These are phyloP conservation scores for Drosera capensis DNA, from an alignment of 148 eudicot species.

Conservation along the genomic window DNA sequence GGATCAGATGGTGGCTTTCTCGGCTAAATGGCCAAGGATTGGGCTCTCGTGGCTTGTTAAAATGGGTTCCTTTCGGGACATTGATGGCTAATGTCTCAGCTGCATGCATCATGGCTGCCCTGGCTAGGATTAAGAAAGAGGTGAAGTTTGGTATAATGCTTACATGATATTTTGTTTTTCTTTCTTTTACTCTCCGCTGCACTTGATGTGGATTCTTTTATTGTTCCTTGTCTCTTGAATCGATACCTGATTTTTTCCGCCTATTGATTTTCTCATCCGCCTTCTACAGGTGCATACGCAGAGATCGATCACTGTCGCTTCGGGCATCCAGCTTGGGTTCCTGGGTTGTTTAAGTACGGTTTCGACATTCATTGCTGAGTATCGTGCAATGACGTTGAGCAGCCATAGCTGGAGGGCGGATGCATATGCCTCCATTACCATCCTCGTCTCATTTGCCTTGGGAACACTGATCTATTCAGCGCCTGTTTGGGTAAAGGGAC, in stretches of 20 bases:
- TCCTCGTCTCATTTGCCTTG: slow-evolving; percentile 34
- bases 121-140: slow-evolving; percentile 53
- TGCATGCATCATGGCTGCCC: slow-evolving; percentile 79
- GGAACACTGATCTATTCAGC: slow-evolving; percentile 78
- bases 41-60: slow-evolving; percentile 32
- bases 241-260: too few relatives aligned
- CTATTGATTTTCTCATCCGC: not conserved
- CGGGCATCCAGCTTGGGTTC: slow-evolving; percentile 62
- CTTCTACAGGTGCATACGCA: slow-evolving; percentile 30
- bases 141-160: slow-evolving; percentile 16
- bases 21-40: slow-evolving; percentile 72
- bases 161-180: too few relatives aligned
- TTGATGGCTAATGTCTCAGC: slow-evolving; percentile 72
- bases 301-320: slow-evolving; percentile 36
- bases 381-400: too few relatives aligned
- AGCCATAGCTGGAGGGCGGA: slow-evolving; percentile 61
- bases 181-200: not conserved
- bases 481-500: slow-evolving; percentile 54
- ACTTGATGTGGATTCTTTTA: not conserved
- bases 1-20: slow-evolving; percentile 87
- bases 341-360: slow-evolving; percentile 86
- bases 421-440: slow-evolving; percentile 48
- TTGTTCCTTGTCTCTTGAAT: not conserved
- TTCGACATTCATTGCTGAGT: slow-evolving; percentile 83
- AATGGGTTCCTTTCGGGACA: slow-evolving; percentile 90